Percentiles rank a stretch among this genome's conserved stretches.
phyloP scores from a whole-genome alignment of 2,329 filamentous ascomycete genomes.

The Stachybotrys elegans region DNA sequence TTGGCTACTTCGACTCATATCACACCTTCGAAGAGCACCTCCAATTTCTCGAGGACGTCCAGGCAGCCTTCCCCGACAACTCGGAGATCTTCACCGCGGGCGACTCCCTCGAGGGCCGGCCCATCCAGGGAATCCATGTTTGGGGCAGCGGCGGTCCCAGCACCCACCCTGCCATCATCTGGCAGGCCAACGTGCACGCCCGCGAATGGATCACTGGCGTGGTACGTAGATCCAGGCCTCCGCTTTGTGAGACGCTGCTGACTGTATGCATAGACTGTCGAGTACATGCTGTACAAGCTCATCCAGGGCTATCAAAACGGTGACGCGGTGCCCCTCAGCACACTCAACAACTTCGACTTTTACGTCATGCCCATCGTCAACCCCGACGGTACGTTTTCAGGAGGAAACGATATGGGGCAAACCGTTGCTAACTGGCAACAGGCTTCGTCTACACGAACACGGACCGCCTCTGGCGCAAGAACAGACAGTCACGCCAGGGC shows the following conservation, averaged over 20 bases:
- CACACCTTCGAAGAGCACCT: constrained; percentile 47
- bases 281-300: constrained; percentile 43
- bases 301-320: constrained; percentile 34
- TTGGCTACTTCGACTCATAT: constrained; percentile 47
- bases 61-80: constrained; percentile 34
- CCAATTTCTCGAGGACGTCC: constrained; percentile 40
- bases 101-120: constrained; percentile 38
- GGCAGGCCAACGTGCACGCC: constrained; percentile 52
- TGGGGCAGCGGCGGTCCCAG: constrained; percentile 39
- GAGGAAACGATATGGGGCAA: background rate
- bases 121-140: constrained; percentile 57
- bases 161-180: constrained; percentile 43
- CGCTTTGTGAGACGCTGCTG: too few species aligned
- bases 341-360: constrained; percentile 53
- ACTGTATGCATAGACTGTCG: constrained; percentile 23
- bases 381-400: constrained; percentile 36
- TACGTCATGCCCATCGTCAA: constrained; percentile 48
- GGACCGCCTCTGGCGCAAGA: constrained; percentile 53
- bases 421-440: constrained; percentile 9
- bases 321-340: constrained; percentile 28
- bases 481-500: constrained; percentile 32
- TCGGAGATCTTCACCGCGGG: constrained; percentile 46
- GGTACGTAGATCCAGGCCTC: too few species aligned
- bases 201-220: constrained; percentile 50
- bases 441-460: constrained; percentile 52